phyloP scores from a whole-genome alignment of 345 rosid species.

The Acer campestre region DNA sequence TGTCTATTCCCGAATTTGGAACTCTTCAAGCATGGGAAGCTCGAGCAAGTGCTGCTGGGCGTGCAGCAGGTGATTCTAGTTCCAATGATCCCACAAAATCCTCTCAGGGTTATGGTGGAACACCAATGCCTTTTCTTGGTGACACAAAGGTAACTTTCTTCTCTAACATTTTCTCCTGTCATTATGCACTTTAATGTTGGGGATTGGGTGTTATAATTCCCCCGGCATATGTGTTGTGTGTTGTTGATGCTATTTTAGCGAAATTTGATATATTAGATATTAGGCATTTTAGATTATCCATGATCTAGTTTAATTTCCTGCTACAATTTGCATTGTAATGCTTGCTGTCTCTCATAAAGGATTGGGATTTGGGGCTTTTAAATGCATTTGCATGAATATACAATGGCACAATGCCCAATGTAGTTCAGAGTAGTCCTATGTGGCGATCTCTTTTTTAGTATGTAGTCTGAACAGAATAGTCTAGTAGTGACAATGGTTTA shows the following conservation, averaged over 20 bases:
- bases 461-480: no score
- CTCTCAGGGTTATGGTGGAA: constrained; percentile 72
- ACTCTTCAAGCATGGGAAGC: constrained; percentile 87
- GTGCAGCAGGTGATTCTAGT: constrained; percentile 55
- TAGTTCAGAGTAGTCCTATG: background rate
- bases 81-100: constrained; percentile 74
- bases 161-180: background rate
- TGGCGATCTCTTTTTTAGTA: background rate
- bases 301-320: background rate
- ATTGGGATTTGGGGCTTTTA: background rate
- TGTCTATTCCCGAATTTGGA: constrained; percentile 75
- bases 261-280: background rate
- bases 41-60: constrained; percentile 71
- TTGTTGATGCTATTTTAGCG: background rate
- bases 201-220: constrained; percentile 9
- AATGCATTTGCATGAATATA: background rate
- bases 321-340: background rate
- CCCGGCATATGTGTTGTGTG: no score
- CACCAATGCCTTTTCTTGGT: constrained; percentile 89
- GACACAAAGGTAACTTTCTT: constrained; percentile 69
- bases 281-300: background rate
- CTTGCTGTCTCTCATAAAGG: background rate
- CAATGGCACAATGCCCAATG: background rate
- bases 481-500: background rate
- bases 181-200: constrained; percentile 15